phyloP scores from a whole-genome alignment of 805 yeast species.

The Wickerhamiella hasegawae region DNA sequence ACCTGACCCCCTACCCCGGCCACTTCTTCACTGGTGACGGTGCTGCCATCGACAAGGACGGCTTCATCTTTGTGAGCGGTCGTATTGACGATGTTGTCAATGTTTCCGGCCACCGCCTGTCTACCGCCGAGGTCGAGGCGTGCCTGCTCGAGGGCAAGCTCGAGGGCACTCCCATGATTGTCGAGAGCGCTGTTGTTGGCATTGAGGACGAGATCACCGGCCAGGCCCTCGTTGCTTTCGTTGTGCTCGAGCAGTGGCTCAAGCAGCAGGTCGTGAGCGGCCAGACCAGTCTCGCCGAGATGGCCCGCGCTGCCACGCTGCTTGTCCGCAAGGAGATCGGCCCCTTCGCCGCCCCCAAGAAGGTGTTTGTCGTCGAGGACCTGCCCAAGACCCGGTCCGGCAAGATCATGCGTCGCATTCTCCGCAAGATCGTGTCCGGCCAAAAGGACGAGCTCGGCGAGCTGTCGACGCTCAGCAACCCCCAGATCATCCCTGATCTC shows the following conservation, averaged over 20 bases:
- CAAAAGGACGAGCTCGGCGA: conserved; percentile 92
- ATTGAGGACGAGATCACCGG: conserved; percentile 91
- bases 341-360: conserved; percentile 88
- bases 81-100: conserved; percentile 98
- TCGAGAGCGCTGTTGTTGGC: conserved; percentile 96
- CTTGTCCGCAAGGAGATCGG: conserved; percentile 89
- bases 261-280: conserved; percentile 33
- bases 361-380: conserved; percentile 68
- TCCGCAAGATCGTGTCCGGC: conserved; percentile 82
- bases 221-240: conserved; percentile 93
- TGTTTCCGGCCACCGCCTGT: conserved; percentile 92
- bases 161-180: conserved; percentile 60
- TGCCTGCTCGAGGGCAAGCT: conserved; percentile 33
- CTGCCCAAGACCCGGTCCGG: conserved; percentile 98
- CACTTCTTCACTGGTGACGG: conserved; percentile 97
- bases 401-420: conserved; percentile 94
- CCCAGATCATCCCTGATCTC: conserved; percentile 64
- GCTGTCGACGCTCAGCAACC: conserved; percentile 74
- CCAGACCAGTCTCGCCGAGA: conserved; percentile 21
- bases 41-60: conserved; percentile 93
- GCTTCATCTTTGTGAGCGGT: conserved; percentile 95
- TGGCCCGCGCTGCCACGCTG: conserved; percentile 58
- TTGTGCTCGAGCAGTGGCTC: conserved; percentile 35
- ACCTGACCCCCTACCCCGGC: conserved; percentile 84
- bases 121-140: conserved; percentile 97